A percentile compares a stretch with the other conserved stretches of the same genome.
Evolutionary conservation across 371 early-diverging fungal genomes (phyloP).

Genomic region (Mortierella sp.): DNA sequence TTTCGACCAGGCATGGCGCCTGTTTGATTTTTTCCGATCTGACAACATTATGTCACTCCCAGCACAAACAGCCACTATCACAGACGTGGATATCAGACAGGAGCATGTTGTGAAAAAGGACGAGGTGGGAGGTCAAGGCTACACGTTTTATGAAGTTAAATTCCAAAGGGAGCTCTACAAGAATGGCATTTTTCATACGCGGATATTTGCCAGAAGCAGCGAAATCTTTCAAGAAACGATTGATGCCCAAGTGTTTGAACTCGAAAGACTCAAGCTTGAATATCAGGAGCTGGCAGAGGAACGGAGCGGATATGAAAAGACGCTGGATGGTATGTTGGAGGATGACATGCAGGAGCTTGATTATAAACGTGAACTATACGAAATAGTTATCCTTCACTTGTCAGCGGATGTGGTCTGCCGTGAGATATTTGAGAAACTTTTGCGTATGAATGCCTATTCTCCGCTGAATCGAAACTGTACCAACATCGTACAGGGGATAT

Average conservation of each 20-base stretch:
- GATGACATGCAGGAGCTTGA: background rate
- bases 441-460: background rate
- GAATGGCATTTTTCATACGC: background rate
- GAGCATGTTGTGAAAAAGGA: background rate
- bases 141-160: background rate
- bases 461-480: background rate
- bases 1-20: slow-evolving; percentile 6
- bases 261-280: background rate
- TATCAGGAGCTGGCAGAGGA: slow-evolving; percentile 1
- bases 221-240: background rate
- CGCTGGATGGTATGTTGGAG: background rate
- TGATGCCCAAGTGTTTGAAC: background rate
- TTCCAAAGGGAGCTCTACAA: slow-evolving; percentile 1
- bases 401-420: background rate
- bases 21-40: slow-evolving; percentile 7
- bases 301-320: background rate
- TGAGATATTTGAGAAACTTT: slow-evolving; percentile 2
- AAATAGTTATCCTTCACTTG: background rate
- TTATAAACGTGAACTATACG: background rate
- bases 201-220: background rate
- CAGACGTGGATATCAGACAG: background rate
- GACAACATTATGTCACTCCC: background rate
- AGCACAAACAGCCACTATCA: background rate
- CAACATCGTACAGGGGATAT: background rate
- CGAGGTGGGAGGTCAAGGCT: background rate